Evolutionary conservation across 2,329 filamentous ascomycete genomes (phyloP), one percentile per base, ranked within the genome.

Genomic region (Daldinia sp.): DNA sequence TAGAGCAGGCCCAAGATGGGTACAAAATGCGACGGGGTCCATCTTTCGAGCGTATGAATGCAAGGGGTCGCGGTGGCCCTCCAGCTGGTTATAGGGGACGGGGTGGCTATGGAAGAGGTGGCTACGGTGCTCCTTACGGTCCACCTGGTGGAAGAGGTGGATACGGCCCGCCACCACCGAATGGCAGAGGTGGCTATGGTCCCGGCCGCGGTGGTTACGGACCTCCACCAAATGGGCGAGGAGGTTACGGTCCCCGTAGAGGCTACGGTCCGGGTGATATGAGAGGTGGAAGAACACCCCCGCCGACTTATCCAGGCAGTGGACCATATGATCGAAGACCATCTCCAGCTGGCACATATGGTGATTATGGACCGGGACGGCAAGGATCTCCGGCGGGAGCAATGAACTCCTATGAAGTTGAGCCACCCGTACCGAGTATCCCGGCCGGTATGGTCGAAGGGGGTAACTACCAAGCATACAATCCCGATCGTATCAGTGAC

Each of bases 1-100:
- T 86, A 44, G 78, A 80, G 41, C 81, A 77, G n/a, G 73, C 80
- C 0, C 76, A 78, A 5, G 84, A 84, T 73, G 79, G 78, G 13
- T 88, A 85, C 73, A 84, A 79, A 59, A 78, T 82, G 76, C 83
- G 82, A 66, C 80, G 81, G 72, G 83, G 81, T 2, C 83, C 81
- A 55, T 87, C 83, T 7, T 78, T 79, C 60, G 86, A 84, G 63
- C 83, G 81, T 46, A 82, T 82, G 79, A 85, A 81, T 73, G 81
- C 83, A 7, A 85, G 87, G 63, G 87, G 88, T 26, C 84, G 90
- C 74, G 89, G 88, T 30, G 80, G 84, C 35, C 77, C 80, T 26
- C 75, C 78, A 51, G 82, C 81, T 56, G 82, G 84, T n/a, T 85
- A 84, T 73, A 81, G 82, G 41, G 81, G 84, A 61, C 83, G 87